Percentiles rank a stretch among this genome's conserved stretches.
These are phyloP conservation scores for Limonium bicolor DNA, from an alignment of 148 eudicot species.

Conservation along the genomic window DNA sequence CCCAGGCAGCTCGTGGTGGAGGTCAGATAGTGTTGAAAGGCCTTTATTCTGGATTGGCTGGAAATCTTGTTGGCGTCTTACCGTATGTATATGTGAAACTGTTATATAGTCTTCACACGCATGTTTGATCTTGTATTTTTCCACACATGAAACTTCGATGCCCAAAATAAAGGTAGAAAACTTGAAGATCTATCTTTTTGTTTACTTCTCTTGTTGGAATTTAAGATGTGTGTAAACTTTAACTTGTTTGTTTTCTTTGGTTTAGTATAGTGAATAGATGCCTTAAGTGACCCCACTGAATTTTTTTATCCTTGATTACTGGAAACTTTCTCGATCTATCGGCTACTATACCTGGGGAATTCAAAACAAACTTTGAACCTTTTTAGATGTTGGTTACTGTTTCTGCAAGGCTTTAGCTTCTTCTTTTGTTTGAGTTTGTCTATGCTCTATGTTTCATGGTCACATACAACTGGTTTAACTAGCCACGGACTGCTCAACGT, in stretches of 20 bases:
- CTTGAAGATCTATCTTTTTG: too few relatives aligned
- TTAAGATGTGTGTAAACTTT: not conserved
- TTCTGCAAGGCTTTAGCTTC: not conserved
- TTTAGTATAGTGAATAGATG: not conserved
- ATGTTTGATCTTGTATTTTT: not conserved
- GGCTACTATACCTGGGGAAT: too few relatives aligned
- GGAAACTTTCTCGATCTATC: too few relatives aligned
- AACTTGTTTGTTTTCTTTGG: not conserved
- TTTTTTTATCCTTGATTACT: too few relatives aligned
- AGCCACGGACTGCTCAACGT: not conserved
- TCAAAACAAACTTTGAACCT: not conserved
- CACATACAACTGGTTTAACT: not conserved
- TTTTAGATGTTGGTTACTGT: not conserved
- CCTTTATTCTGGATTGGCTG: slow-evolving; percentile 90
- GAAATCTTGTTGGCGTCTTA: slow-evolving; percentile 88
- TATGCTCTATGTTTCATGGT: not conserved
- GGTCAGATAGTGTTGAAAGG: slow-evolving; percentile 74
- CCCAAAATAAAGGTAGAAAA: too few relatives aligned
- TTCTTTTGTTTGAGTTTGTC: not conserved
- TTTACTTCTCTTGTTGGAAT: too few relatives aligned
- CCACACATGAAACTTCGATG: not conserved
- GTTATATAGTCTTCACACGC: not conserved
- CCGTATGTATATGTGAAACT: slow-evolving; percentile 44
- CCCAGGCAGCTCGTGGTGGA: slow-evolving; percentile 88
- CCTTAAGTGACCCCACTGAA: not conserved